These are phyloP conservation scores for Rhodosporidiobolus odoratus DNA, from an alignment of 768 basidiomycete genomes.

Conservation along the genomic window DNA sequence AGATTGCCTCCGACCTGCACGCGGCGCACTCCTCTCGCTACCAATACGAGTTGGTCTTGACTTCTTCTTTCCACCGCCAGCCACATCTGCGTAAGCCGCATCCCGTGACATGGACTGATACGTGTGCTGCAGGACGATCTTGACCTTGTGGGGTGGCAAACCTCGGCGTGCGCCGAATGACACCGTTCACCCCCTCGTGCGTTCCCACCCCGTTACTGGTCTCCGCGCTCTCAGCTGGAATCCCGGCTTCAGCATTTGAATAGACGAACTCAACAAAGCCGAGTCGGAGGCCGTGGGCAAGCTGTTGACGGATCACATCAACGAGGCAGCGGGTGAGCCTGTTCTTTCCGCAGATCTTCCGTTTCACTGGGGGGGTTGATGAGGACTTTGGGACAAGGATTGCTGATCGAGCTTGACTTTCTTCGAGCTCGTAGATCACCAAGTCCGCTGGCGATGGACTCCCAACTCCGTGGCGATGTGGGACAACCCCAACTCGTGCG, in stretches of 20 bases:
- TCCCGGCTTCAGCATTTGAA: neutral
- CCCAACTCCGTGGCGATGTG: neutral
- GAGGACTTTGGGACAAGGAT: too few relatives aligned
- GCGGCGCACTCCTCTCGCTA: neutral
- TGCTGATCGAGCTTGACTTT: too few relatives aligned
- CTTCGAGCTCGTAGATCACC: neutral
- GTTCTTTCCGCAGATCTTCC: neutral
- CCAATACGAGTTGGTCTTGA: neutral
- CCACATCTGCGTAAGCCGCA: too few relatives aligned
- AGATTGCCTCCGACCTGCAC: neutral
- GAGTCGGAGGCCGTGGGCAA: neutral
- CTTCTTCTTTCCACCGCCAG: neutral
- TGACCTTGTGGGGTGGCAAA: neutral
- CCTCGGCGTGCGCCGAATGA: neutral
- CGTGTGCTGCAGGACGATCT: neutral
- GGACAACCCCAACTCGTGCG: neutral
- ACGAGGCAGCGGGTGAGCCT: neutral
- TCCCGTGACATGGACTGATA: neutral
- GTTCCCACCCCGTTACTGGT: neutral
- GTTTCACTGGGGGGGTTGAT: neutral
- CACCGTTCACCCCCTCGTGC: neutral
- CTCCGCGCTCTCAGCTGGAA: neutral
- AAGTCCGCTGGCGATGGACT: neutral
- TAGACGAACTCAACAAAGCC: neutral
- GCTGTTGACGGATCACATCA: neutral